A percentile compares a stretch with the other conserved stretches of the same genome.
These are phyloP conservation scores for Cyberlindnera sargentensis DNA, from an alignment of 805 yeast species.

Conservation along the genomic window DNA sequence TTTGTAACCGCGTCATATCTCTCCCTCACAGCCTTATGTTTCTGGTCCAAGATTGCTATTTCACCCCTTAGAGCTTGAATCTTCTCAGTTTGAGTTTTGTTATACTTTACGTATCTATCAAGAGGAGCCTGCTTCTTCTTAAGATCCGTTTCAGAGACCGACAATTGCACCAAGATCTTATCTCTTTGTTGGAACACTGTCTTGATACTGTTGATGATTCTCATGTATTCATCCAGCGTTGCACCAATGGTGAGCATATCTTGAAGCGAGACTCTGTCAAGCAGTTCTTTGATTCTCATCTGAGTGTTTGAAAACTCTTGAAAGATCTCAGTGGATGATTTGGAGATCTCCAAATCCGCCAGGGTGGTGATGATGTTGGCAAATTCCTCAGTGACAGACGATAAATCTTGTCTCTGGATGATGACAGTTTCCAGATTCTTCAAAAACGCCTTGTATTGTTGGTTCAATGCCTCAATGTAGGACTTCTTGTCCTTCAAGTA, in stretches of 20 bases:
- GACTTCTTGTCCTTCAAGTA: constrained; percentile 65
- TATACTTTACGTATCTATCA: constrained; percentile 39
- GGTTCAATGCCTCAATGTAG: constrained; percentile 65
- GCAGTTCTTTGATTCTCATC: constrained; percentile 57
- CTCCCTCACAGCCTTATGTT: constrained; percentile 45
- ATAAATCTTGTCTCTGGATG: constrained; percentile 68
- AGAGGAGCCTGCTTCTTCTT: constrained; percentile 39
- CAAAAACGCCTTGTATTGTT: constrained; percentile 60
- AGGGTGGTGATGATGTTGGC: constrained; percentile 48
- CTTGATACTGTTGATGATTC: constrained; percentile 69
- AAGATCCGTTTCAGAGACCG: constrained; percentile 43
- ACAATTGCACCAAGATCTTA: constrained; percentile 41
- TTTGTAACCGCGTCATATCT: constrained; percentile 59
- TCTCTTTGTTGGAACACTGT: constrained; percentile 69
- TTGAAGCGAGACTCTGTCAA: constrained; percentile 74
- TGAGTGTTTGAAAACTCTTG: constrained; percentile 69
- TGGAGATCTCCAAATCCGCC: constrained; percentile 69
- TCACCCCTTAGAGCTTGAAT: constrained; percentile 52
- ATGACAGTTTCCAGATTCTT: constrained; percentile 69
- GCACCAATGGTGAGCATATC: constrained; percentile 82
- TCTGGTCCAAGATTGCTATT: constrained; percentile 44
- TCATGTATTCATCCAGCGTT: constrained; percentile 79
- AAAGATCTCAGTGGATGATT: constrained; percentile 55
- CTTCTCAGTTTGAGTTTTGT: constrained; percentile 56
- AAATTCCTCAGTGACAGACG: constrained; percentile 63